Evolutionary conservation across 2,329 filamentous ascomycete species (phyloP).

Genomic region (Pestalotiopsis sp.): DNA sequence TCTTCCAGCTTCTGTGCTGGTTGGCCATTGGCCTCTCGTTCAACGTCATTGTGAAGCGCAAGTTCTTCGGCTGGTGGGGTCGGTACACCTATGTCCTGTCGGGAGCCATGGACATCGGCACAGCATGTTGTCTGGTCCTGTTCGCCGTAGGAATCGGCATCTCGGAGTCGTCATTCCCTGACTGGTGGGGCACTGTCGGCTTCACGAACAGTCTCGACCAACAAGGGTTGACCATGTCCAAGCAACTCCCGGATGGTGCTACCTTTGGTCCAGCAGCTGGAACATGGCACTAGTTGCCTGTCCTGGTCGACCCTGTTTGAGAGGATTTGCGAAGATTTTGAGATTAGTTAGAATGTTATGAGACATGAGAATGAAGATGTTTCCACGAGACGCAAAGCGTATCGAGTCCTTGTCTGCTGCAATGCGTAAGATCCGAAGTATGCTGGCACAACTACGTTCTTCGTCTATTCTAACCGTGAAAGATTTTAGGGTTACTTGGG

Average conservation of each 20-base stretch:
- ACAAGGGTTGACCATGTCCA: not conserved
- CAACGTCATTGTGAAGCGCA: constrained; percentile 53
- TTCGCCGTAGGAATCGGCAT: constrained; percentile 10
- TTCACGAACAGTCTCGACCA: constrained; percentile 3
- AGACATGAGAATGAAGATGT: too few relatives aligned
- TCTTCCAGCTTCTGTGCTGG: constrained; percentile 26
- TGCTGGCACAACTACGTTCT: too few relatives aligned
- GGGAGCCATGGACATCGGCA: constrained; percentile 58
- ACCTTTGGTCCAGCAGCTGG: not conserved
- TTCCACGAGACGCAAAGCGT: too few relatives aligned
- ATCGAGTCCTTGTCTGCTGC: too few relatives aligned
- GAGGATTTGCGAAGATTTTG: too few relatives aligned
- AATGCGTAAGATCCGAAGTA: too few relatives aligned
- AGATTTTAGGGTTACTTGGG: too few relatives aligned
- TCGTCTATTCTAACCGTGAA: too few relatives aligned
- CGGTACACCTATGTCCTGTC: constrained; percentile 62
- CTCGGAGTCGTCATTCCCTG: constrained; percentile 7
- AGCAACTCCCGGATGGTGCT: not conserved
- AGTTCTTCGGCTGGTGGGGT: constrained; percentile 59
- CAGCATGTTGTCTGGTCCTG: constrained; percentile 1
- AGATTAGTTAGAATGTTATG: too few relatives aligned
- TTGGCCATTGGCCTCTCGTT: constrained; percentile 52
- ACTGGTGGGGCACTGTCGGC: constrained; percentile 6
- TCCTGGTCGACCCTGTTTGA: not conserved
- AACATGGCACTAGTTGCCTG: not conserved